Percentiles rank a stretch among this genome's conserved stretches.
These are phyloP conservation scores for Oenanthe sinensis DNA, from an alignment of 129 eudicot species.

Conservation along the genomic window DNA sequence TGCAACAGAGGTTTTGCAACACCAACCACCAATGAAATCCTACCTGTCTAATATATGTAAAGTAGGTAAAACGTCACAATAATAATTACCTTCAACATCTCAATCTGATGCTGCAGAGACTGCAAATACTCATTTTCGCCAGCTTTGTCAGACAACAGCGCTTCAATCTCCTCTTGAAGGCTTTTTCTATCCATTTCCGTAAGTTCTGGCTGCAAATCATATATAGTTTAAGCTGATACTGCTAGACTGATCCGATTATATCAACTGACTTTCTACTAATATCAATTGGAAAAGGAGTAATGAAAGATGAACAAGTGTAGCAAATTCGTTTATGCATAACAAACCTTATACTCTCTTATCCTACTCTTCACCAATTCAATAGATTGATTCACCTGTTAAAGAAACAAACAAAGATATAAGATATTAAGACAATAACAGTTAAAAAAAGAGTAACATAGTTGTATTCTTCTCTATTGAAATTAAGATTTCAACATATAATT, in stretches of 20 bases:
- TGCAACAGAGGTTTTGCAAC: not conserved
- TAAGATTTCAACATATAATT: not conserved
- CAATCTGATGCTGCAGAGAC: slow-evolving; percentile 54
- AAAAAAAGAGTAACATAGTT: not conserved
- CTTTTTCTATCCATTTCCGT: slow-evolving; percentile 34
- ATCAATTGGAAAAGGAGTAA: slow-evolving; percentile 11
- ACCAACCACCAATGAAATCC: not conserved
- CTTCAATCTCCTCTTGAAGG: slow-evolving; percentile 68
- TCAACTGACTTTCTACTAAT: not conserved
- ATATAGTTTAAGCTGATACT: not conserved
- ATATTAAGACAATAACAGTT: not conserved
- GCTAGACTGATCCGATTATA: not conserved
- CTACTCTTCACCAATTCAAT: slow-evolving; percentile 37
- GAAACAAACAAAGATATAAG: slow-evolving; percentile 8
- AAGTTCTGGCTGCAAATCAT: slow-evolving; percentile 42
- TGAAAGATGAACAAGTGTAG: not conserved
- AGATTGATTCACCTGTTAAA: slow-evolving; percentile 51
- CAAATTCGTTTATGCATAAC: not conserved
- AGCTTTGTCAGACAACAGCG: slow-evolving; percentile 54
- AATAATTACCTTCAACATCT: slow-evolving; percentile 42
- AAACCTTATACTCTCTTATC: slow-evolving; percentile 45
- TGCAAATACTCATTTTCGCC: slow-evolving; percentile 64
- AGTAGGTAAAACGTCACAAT: not conserved
- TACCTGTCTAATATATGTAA: not conserved
- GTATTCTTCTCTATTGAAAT: not conserved